Evolutionary conservation across 2,329 filamentous ascomycete genomes (phyloP), one percentile per base, ranked within the genome.

Genomic region (Aspergillus sp.): DNA sequence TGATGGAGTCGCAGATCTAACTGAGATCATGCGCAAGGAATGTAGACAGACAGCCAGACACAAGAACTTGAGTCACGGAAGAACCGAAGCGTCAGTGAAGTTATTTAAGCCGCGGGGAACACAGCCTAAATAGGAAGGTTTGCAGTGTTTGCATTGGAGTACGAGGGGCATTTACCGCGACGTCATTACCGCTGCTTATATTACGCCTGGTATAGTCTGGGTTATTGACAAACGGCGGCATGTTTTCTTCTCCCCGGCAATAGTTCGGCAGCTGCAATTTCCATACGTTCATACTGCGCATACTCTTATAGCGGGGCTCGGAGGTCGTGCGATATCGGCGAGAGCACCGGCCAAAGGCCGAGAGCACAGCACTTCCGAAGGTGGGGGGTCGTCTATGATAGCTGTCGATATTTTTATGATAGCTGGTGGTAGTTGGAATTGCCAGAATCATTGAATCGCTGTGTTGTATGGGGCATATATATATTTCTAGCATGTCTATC

Each of bases 101-200:
- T 46, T 56, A 53, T 59, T 43, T 43, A 45, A 44, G 52, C 31
- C 52, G 54, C 46, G 57, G 54, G 56, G 51, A 54, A 40, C 15
- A 52, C 33, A 24, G 15, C 51, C 35, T 17, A 46, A 56, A 48
- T 15, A 37, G 49, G 47, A 14, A n/a, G 12, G 54, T 62, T 62
- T 62, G 59, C 51, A 55, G 24, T 50, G 59, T 62, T 62, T 62
- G 59, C 59, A 62, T n/a, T 23, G 4, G 7, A 4, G 19, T 2
- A 27, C 40, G 53, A 37, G 21, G 24, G 41, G 43, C 17, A 35
- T 47, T 54, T 35, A 47, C 23, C 9, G 44, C 43, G 24, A 55
- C 45, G 45, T 50, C 39, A 55, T 35, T 44, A 5, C 15, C 15
- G 4, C 5, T n/a, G 5, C 12, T n/a, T 37, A 14, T 37, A 37